Conservation (phyloP, 2,329 filamentous ascomycete genomes). For the Colletotrichum sp. region DNA sequence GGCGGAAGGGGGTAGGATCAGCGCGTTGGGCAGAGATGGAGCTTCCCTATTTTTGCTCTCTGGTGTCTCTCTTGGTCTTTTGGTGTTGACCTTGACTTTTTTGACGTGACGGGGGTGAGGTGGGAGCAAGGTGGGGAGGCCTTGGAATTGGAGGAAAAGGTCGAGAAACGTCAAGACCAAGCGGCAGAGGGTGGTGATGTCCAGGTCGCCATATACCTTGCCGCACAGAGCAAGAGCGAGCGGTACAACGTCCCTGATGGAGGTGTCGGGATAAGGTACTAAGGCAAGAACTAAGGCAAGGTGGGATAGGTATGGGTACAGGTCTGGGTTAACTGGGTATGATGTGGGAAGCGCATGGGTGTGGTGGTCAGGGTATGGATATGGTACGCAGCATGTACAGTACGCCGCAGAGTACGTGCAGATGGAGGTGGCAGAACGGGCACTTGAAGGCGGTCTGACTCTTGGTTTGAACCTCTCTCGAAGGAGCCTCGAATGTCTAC, state of each 20-base stretch:
- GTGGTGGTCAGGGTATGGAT: background rate
- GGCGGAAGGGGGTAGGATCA: constrained; percentile 31
- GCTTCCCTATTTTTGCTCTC: background rate
- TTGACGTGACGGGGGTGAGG: constrained; percentile 23
- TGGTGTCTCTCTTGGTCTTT: background rate
- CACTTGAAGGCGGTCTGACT: constrained; percentile 15
- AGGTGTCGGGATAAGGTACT: background rate
- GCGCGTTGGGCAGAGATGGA: constrained; percentile 41
- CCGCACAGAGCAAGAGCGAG: background rate
- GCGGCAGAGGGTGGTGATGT: constrained; percentile 13
- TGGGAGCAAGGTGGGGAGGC: constrained; percentile 27
- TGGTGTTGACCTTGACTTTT: constrained; percentile 3
- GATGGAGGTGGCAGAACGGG: constrained; percentile 5
- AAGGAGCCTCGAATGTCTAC: background rate
- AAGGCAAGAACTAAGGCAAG: constrained; percentile 1
- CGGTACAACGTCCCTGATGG: background rate
- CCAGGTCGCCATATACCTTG: constrained; percentile 3
- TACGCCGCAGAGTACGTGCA: background rate
- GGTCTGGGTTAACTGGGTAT: background rate
- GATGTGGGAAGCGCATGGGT: background rate
- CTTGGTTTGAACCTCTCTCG: background rate
- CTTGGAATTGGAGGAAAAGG: constrained; percentile 7
- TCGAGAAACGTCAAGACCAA: constrained; percentile 13
- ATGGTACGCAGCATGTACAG: background rate
- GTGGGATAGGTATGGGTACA: background rate